These are phyloP conservation scores for Kodamaea anthophila DNA, from an alignment of 1,139 yeast species.

Conservation along the genomic window DNA sequence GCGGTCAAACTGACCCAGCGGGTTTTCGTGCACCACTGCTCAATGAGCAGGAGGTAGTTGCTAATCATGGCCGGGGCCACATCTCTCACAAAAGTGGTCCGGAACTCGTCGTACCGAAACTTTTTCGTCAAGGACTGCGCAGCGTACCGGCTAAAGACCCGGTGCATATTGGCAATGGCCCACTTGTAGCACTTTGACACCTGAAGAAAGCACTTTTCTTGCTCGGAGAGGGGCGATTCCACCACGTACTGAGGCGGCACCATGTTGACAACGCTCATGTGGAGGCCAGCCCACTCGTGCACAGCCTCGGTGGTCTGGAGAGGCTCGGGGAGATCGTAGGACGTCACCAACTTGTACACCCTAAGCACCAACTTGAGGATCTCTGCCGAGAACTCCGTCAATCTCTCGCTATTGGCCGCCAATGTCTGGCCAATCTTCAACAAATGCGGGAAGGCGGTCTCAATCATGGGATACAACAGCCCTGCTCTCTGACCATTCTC, in stretches of 20 bases:
- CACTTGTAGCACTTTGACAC: conserved; percentile 76
- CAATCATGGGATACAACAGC: conserved; percentile 54
- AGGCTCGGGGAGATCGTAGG: conserved; percentile 66
- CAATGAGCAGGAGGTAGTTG: conserved; percentile 60
- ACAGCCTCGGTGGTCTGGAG: conserved; percentile 57
- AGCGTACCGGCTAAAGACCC: conserved; percentile 74
- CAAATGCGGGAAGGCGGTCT: conserved; percentile 62
- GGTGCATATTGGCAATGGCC: conserved; percentile 74
- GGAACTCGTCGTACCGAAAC: conserved; percentile 47
- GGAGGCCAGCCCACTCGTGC: conserved; percentile 72
- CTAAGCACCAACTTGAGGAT: conserved; percentile 73
- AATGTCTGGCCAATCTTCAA: conserved; percentile 60
- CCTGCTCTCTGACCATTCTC: conserved; percentile 52
- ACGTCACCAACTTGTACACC: conserved; percentile 75
- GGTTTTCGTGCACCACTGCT: conserved; percentile 60
- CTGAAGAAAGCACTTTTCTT: conserved; percentile 33
- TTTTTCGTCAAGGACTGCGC: conserved; percentile 43
- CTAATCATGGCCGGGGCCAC: conserved; percentile 71
- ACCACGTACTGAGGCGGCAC: conserved; percentile 44
- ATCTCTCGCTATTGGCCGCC: conserved; percentile 29
- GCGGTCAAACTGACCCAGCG: conserved; percentile 69
- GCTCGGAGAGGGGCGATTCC: conserved; percentile 20
- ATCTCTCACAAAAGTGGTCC: conserved; percentile 39
- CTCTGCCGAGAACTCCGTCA: conserved; percentile 54
- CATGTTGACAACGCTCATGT: conserved; percentile 61